Conservation (phyloP, 2,329 filamentous ascomycete species). For the Colletotrichum phormii region DNA sequence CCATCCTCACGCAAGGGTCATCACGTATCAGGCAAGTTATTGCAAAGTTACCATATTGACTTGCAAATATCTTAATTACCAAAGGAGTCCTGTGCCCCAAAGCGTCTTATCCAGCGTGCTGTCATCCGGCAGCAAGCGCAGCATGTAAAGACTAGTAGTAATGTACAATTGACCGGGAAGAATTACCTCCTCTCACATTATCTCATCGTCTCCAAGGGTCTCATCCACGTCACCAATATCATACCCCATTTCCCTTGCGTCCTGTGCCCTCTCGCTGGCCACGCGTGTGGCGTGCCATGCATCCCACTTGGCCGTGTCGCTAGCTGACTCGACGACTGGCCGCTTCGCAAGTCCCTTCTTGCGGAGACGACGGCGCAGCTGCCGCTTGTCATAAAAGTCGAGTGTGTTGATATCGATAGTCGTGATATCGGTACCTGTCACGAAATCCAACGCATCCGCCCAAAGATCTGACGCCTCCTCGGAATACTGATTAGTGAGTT, state of each 20-base stretch:
- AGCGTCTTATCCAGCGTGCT: constrained; percentile 26
- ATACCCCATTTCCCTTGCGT: constrained; percentile 54
- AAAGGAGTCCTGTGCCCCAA: neutral
- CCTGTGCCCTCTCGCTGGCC: constrained; percentile 53
- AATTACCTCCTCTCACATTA: constrained; percentile 34
- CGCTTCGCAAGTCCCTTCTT: constrained; percentile 57
- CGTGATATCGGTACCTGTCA: constrained; percentile 57
- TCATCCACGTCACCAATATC: constrained; percentile 49
- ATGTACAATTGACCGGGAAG: neutral
- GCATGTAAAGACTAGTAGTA: constrained; percentile 19
- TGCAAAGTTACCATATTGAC: neutral
- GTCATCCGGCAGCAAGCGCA: neutral
- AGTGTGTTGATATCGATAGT: constrained; percentile 56
- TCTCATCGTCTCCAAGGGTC: constrained; percentile 49
- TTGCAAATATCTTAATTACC: constrained; percentile 8
- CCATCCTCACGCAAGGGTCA: neutral
- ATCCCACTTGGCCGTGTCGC: constrained; percentile 56
- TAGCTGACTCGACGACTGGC: constrained; percentile 49
- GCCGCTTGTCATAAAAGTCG: constrained; percentile 58
- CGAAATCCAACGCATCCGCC: constrained; percentile 61
- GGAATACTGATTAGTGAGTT: constrained; percentile 46
- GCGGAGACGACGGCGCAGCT: constrained; percentile 61
- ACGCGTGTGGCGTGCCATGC: constrained; percentile 56
- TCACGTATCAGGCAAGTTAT: neutral
- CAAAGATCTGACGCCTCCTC: constrained; percentile 60